Evolutionary conservation across 1,284 basidiomycete genomes (phyloP), one percentile per base, ranked within the genome.

Genomic region (Phylloboletellus chloephorus): DNA sequence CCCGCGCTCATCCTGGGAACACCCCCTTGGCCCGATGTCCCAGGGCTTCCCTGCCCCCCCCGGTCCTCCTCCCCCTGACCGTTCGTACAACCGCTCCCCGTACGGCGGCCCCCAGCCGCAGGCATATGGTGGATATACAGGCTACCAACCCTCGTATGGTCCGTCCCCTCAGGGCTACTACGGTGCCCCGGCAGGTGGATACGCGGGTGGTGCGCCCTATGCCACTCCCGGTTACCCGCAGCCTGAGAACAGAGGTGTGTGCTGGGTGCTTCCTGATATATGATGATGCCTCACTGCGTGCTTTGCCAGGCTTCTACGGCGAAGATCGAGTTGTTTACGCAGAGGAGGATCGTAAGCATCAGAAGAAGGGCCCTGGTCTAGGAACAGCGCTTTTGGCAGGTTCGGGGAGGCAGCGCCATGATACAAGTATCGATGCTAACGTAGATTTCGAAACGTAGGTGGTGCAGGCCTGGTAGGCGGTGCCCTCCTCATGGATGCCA

Each of bases 1-100:
- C 12, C 79, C 81, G 1, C 69, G 72, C 29, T 76, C 80, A 25
- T 73, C 70, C 13, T 86, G 82, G 82, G 67, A 64, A 1, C 82
- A 84, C 51, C 82, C 81, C 0, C 59, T 72, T n/a, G 78, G 75
- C 5, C 67, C 67, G 1, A 62, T 66, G 2, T 53, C 59, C 5
- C 52, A 57, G 19, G 56, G 59, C 39, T 78, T 68, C 50, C 64
- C 60, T 5, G 67, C 76, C 11, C 76, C 78, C 1, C 37, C 21
- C 2, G 61, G 59, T 20, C 50, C 57, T 30, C 53, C 61, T 26
- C 62, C 54, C 13, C 36, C 43, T 13, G 54, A 65, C 44, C 54
- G 56, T 22, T 36, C 44, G 11, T 60, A 44, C 38, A 58, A 5
- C 15, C 56, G 48, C 25, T 66, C 65, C 10, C 64, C 64, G 5